Evolutionary conservation across 805 yeast genomes (phyloP), one percentile per base, ranked within the genome.

Genomic region (Ogataea philodendri): DNA sequence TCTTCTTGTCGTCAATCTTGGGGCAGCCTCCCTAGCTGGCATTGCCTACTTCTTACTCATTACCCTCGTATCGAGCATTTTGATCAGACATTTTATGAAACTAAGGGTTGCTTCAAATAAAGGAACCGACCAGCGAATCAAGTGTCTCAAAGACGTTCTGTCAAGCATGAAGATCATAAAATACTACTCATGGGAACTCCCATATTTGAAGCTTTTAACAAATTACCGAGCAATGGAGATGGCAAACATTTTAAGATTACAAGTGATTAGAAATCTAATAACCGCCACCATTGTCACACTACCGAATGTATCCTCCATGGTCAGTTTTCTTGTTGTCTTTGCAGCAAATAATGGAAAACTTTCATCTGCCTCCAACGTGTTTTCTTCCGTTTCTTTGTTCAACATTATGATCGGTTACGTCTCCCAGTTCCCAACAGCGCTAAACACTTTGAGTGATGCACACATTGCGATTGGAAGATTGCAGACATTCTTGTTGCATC

Each of bases 181-280:
- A 63, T 82, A 74, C 53, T 89, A 87, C 57, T 81, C 89, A 3
- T 88, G 96, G 96, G 96, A 89, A 57, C 69, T 66, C 26, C 84
- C 96, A 1, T 89, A 85, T 54, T 68, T 70, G 41, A 57, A 69
- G 7, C 70, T 69, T 37, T 72, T 88, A 23, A 54, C 71, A 16
- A 67, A 62, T 5, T 69, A 73, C 14, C 75, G 96, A 59, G 49
- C 54, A 1, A 54, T 62, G 14, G 96, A 88, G 59, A 78, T 82
- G 70, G 47, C 52, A 5, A 59, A 66, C 28, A 68, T 88, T 25
- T 70, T 76, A 38, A 63, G 57, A 32, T 70, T 85, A 66, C 88
- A 83, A 49, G 63, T 73, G 20, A 55, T 74, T 13, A 75, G 88
- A 53, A 82, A 73, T 44, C 51, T 76, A 23, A 30, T 58, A 4